Evolutionary conservation across 73 alveolate genomes (phyloP), one percentile per base, ranked within the genome.

Genomic region (Blepharisma stoltei): DNA sequence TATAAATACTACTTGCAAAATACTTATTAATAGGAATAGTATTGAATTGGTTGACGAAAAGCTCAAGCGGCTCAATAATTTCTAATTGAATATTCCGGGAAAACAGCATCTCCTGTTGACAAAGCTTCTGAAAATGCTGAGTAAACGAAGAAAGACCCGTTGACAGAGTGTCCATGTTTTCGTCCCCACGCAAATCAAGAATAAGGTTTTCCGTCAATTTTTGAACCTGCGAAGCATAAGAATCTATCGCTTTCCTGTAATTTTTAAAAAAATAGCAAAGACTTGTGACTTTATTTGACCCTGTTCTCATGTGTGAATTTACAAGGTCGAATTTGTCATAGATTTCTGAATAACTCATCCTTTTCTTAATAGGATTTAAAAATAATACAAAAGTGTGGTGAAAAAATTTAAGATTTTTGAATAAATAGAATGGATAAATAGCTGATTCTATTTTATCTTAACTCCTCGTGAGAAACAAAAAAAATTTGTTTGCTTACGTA

Each of bases 11-110:
- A n/a, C n/a, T n/a, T n/a, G n/a, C n/a, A n/a, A n/a, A n/a, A n/a
- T n/a, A n/a, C n/a, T n/a, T n/a, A n/a, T n/a, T n/a, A n/a, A n/a
- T n/a, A n/a, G n/a, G n/a, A n/a, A n/a, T n/a, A 32, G 41, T 32
- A 25, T 9, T 60, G 47, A 20, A 60, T n/a, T 60, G 73, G 5
- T 60, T 38, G 14, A 25, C 14, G 47, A 60, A 60, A 18, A 60
- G 73, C 18, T 60, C 73, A 25, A 60, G 73, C 0, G 73, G 73
- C 45, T 60, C 73, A 25, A 60, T 60, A 18, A 60, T 60, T 60
- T 60, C 73, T 14, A 60, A 9, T 60, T 60, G 73, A n/a, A 60
- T 60, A 38, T 60, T 60, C 23, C 23, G 14, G 73, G 48, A 60
- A 25, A 60, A 60, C 18, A 9, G 37, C 11, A 9, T 20, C 5